Conservation (phyloP, 139 green algal species). For the Micractinium sp. region DNA sequence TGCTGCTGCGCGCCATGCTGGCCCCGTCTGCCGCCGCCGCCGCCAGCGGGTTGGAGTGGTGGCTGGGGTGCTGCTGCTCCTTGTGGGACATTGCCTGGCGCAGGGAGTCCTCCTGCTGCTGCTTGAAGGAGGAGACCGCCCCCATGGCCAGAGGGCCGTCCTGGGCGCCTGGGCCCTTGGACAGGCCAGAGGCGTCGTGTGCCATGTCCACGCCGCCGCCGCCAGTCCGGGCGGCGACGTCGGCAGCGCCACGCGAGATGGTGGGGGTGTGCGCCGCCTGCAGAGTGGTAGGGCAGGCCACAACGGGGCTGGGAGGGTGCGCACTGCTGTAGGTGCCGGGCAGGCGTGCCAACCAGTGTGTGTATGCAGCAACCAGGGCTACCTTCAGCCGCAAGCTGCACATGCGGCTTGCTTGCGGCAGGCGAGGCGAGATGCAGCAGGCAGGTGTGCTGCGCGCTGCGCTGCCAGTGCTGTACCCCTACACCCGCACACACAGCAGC, state of each 20-base stretch:
- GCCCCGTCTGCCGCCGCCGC: background rate
- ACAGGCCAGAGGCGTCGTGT: background rate
- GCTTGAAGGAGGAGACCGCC: constrained; percentile 18
- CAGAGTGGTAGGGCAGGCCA: background rate
- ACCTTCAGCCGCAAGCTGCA: background rate
- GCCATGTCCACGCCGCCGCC: background rate
- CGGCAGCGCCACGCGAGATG: background rate
- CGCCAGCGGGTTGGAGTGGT: constrained; percentile 18
- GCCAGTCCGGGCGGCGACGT: background rate
- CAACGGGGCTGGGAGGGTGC: background rate
- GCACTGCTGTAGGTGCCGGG: background rate
- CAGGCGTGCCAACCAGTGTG: background rate
- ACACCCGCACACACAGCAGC: background rate
- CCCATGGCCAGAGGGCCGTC: constrained; percentile 29
- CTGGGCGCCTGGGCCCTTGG: background rate
- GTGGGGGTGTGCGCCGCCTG: constrained; percentile 24
- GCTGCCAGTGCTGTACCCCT: background rate
- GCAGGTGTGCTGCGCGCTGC: too few relatives aligned
- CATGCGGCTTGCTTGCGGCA: too few relatives aligned
- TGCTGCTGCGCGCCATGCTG: constrained; percentile 24
- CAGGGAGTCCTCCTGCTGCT: background rate
- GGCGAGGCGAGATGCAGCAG: too few relatives aligned
- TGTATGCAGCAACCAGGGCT: background rate
- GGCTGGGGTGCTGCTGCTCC: constrained; percentile 9
- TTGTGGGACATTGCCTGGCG: background rate